Percentiles rank a stretch among this genome's conserved stretches.
phyloP scores from a whole-genome alignment of 495 filamentous ascomycete genomes.

The Neurospora sp. region DNA sequence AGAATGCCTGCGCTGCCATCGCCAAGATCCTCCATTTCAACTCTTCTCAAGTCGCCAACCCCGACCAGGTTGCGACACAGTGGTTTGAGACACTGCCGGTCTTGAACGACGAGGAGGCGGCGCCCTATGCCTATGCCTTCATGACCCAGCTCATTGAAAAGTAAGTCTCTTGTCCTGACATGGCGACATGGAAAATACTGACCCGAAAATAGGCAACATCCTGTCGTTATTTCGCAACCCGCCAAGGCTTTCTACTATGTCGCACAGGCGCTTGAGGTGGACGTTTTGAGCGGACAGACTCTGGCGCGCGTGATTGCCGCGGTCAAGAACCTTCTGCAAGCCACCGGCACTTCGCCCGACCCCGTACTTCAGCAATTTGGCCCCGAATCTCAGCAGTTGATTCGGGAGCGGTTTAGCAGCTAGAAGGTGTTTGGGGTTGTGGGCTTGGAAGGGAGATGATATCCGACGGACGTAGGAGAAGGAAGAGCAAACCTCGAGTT shows the following conservation, averaged over 20 bases:
- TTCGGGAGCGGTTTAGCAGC: conserved; percentile 61
- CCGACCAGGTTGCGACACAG: conserved; percentile 58
- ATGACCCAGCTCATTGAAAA: conserved; percentile 84
- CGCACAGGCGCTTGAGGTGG: conserved; percentile 77
- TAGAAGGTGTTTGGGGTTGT: not conserved
- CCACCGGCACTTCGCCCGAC: conserved; percentile 58
- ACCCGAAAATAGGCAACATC: conserved; percentile 62
- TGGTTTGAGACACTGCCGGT: conserved; percentile 91
- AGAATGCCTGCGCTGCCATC: conserved; percentile 94
- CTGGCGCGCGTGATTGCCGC: conserved; percentile 61
- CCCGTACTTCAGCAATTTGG: conserved; percentile 59
- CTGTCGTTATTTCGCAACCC: conserved; percentile 63
- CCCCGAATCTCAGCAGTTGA: conserved; percentile 65
- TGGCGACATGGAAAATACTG: not conserved
- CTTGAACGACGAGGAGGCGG: conserved; percentile 92
- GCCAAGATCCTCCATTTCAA: conserved; percentile 95
- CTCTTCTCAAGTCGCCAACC: conserved; percentile 56
- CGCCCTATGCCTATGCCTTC: conserved; percentile 92
- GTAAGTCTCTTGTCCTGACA: conserved; percentile 51
- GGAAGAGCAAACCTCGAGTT: not conserved
- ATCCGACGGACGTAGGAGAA: not conserved
- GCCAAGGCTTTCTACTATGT: conserved; percentile 73
- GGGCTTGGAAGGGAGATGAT: not conserved
- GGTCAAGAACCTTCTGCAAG: conserved; percentile 61
- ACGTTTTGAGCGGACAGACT: conserved; percentile 78